These are phyloP conservation scores for Ophiobolus disseminans DNA, from an alignment of 2,329 filamentous ascomycete genomes.

Conservation along the genomic window DNA sequence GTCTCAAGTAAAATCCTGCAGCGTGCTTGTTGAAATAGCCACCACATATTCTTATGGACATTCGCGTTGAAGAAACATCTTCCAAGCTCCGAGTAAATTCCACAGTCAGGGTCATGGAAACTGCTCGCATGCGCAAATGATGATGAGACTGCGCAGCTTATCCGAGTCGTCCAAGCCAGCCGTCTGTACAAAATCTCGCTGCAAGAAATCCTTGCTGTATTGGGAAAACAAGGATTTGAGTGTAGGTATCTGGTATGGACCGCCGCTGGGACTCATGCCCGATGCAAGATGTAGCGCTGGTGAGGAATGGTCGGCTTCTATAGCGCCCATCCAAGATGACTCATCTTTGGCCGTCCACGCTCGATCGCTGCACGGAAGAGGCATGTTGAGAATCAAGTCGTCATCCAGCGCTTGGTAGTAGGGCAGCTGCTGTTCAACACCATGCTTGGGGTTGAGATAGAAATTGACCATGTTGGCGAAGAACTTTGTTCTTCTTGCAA, in stretches of 20 bases:
- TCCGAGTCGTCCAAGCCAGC: background rate
- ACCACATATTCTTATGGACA: no score
- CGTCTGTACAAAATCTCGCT: background rate
- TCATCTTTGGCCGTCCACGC: background rate
- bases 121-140: constrained; percentile 1
- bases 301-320: background rate
- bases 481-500: constrained; percentile 1
- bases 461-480: constrained; percentile 1
- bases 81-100: no score
- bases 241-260: background rate
- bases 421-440: background rate
- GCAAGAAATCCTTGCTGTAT: background rate
- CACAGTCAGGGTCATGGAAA: background rate
- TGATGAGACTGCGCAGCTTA: background rate
- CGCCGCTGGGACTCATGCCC: background rate
- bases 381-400: constrained; percentile 1
- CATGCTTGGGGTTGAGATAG: background rate
- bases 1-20: no score
- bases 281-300: background rate
- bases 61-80: no score
- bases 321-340: background rate
- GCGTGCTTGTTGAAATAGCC: no score
- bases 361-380: background rate
- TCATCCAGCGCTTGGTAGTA: constrained; percentile 1
- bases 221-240: background rate